These are phyloP conservation scores for Pelargonium fulgidum DNA, from an alignment of 441 rosid genomes.

Conservation along the genomic window DNA sequence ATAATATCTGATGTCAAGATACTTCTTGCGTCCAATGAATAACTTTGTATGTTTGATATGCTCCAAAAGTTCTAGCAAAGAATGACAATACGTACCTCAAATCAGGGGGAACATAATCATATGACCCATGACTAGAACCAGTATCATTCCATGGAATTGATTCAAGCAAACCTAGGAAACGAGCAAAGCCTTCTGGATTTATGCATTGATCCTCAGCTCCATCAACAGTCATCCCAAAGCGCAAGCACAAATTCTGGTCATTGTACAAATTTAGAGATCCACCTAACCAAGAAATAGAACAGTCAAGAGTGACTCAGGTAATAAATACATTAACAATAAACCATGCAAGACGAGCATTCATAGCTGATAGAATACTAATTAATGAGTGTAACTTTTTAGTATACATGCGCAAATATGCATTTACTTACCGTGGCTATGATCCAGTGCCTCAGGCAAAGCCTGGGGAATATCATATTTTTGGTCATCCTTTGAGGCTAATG, in stretches of 20 bases:
- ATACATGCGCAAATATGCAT: conserved; percentile 3
- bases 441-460: conserved; percentile 61
- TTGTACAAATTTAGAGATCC: conserved; percentile 41
- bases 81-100: conserved; percentile 41
- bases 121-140: conserved; percentile 55
- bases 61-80: conserved; percentile 12
- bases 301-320: neutral
- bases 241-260: conserved; percentile 50
- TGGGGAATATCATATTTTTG: conserved; percentile 43
- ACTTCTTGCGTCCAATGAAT: conserved; percentile 3
- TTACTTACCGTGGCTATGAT: conserved; percentile 53
- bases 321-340: neutral
- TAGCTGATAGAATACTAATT: neutral
- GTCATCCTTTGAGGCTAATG: conserved; percentile 30
- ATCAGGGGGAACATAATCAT: conserved; percentile 49
- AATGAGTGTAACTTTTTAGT: neutral
- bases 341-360: neutral
- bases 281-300: conserved; percentile 28
- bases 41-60: conserved; percentile 11
- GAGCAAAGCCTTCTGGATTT: conserved; percentile 66
- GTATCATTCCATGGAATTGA: conserved; percentile 71
- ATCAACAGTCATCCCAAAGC: conserved; percentile 43
- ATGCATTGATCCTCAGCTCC: conserved; percentile 64
- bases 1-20: neutral
- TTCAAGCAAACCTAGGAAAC: conserved; percentile 77